phyloP scores from a whole-genome alignment of 805 yeast species.

The Metschnikowia peoriensis region DNA sequence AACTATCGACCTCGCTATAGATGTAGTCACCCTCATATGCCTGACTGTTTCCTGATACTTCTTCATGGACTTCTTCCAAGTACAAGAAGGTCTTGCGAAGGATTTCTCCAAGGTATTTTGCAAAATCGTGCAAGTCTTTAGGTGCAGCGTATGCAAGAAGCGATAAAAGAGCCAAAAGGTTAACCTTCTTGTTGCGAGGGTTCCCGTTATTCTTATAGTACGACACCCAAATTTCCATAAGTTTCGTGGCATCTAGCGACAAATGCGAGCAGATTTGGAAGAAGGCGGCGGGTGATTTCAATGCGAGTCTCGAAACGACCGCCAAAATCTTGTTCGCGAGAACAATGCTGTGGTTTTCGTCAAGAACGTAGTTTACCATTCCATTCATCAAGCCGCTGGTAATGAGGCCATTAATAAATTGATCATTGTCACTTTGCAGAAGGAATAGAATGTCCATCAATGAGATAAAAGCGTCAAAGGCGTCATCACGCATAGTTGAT shows the following conservation, averaged over 20 bases:
- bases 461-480: conserved; percentile 54
- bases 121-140: conserved; percentile 20
- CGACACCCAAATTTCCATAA: conserved; percentile 39
- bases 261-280: conserved; percentile 31
- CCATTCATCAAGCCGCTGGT: conserved; percentile 47
- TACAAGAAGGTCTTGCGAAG: conserved; percentile 41
- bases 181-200: conserved; percentile 71
- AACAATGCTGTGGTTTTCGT: conserved; percentile 44
- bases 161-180: conserved; percentile 58
- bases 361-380: conserved; percentile 39
- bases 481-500: conserved; percentile 66
- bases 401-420: conserved; percentile 30
- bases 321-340: conserved; percentile 35
- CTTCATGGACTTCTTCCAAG: conserved; percentile 75
- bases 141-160: conserved; percentile 39
- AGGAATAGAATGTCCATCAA: conserved; percentile 51
- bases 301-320: conserved; percentile 38
- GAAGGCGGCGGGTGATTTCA: conserved; percentile 34
- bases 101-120: conserved; percentile 22
- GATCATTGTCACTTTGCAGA: conserved; percentile 23
- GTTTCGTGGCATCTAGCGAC: conserved; percentile 23
- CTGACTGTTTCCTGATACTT: conserved; percentile 30
- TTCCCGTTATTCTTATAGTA: conserved; percentile 56
- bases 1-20: conserved; percentile 44
- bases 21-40: conserved; percentile 36